Evolutionary conservation across 306 rosid genomes (phyloP).

Genomic region (Lathyrus tuberosus): DNA sequence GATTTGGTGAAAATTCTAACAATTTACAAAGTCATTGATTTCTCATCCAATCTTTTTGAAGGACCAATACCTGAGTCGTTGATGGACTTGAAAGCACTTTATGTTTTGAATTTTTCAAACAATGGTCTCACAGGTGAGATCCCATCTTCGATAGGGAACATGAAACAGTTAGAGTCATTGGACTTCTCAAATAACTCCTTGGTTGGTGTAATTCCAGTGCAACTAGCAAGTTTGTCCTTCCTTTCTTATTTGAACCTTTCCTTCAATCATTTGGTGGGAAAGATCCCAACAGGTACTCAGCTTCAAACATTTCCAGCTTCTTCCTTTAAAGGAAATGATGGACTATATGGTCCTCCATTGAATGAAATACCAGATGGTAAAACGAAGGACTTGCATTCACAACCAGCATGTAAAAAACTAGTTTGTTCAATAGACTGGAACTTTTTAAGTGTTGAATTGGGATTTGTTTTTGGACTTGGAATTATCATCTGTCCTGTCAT

Average conservation of each 20-base stretch:
- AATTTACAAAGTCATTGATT: constrained; percentile 36
- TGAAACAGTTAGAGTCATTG: constrained; percentile 41
- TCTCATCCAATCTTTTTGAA: constrained; percentile 43
- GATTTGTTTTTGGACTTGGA: not conserved
- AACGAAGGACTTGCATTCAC: not conserved
- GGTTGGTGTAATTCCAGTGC: constrained; percentile 39
- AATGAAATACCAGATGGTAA: not conserved
- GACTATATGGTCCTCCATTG: constrained; percentile 45
- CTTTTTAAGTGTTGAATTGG: not conserved
- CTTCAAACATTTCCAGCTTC: constrained; percentile 30
- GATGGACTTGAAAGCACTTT: constrained; percentile 9
- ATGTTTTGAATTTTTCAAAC: constrained; percentile 41
- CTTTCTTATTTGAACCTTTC: constrained; percentile 41
- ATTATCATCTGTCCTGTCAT: not conserved
- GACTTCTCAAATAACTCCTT: constrained; percentile 48
- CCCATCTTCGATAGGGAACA: constrained; percentile 28
- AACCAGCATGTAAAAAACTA: not conserved
- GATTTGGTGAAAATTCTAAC: constrained; percentile 31
- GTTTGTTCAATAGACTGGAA: constrained; percentile 4
- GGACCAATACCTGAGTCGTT: constrained; percentile 49
- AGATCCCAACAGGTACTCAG: constrained; percentile 37
- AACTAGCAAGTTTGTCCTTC: constrained; percentile 37
- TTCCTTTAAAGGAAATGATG: constrained; percentile 34
- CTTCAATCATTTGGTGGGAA: constrained; percentile 39
- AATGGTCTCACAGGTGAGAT: constrained; percentile 44